Base-by-base conservation (phyloP, 1,284 basidiomycete species). In the Melampsora larici-populina region DNA sequence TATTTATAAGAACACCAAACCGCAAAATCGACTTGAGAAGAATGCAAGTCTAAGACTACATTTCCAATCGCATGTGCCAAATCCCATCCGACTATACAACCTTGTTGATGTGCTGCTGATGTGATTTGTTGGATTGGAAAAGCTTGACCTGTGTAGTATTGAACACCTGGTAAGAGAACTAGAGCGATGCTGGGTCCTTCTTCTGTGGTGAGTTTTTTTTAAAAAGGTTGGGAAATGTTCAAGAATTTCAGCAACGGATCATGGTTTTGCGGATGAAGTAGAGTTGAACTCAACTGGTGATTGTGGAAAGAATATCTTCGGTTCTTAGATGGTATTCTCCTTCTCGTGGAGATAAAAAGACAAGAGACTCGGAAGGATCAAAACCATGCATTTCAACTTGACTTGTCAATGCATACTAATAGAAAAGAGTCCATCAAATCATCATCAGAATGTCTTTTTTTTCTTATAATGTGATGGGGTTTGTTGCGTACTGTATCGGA, bases 71-170 rank as follows among this genome's bases (percentile, higher is more conserved):
- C 96, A 85, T 99, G 97, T 4, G 97, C 97, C 46, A 98, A 89
- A 85, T 99, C 96, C 88, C 94, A 94, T 65, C 94, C 96, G 81
- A 93, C 92, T 78, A 95, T 88, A 80, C 92, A 95, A 62, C 93
- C 94, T 91, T 91, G 87, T 79, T 81, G 80, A 9, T 93, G 90
- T n/a, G 92, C 91, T 79, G 91, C 92, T 79, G 87, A 87, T 18
- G 94, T 93, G 82, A 99, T 91, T 31, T 86, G 85, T 82, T 90
- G 82, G 86, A 97, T 93, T 76, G 93, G 91, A 85, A 99, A 98
- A 84, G 88, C 89, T 85, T 99, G 95, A n/a, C 95, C 97, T 15
- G 94, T 96, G 85, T 97, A 98, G 86, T 95, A 99, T 84, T 99
- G 96, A 15, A 97, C 89, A 0, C 93, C 92, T 77, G 91, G 90